These are phyloP conservation scores for Hapsidospora chrysogenum DNA, from an alignment of 495 filamentous ascomycete species.

Conservation along the genomic window DNA sequence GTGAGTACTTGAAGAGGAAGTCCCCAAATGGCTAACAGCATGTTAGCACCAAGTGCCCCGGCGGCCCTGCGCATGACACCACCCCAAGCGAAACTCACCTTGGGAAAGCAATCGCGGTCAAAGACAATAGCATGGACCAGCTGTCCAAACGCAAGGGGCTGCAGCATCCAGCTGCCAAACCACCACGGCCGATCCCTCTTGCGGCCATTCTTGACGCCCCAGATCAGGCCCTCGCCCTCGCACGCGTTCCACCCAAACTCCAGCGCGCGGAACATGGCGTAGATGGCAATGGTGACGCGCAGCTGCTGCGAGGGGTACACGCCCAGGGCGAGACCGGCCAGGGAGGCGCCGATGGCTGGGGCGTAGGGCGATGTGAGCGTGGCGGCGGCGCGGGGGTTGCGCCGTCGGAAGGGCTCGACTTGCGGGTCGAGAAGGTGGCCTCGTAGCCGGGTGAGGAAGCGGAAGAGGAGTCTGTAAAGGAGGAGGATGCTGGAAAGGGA, in stretches of 20 bases:
- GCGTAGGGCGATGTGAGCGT: slow-evolving; percentile 68
- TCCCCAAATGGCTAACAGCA: slow-evolving; percentile 10
- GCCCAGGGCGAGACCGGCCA: slow-evolving; percentile 68
- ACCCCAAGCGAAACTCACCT: slow-evolving; percentile 10
- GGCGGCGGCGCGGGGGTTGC: slow-evolving; percentile 60
- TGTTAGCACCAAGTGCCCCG: background rate
- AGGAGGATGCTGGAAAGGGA: slow-evolving; percentile 73
- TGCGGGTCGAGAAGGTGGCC: slow-evolving; percentile 57
- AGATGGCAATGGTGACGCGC: slow-evolving; percentile 65
- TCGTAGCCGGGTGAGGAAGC: slow-evolving; percentile 73
- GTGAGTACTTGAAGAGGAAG: slow-evolving; percentile 56
- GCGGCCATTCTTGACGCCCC: slow-evolving; percentile 29
- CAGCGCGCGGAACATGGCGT: slow-evolving; percentile 56
- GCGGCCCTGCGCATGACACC: slow-evolving; percentile 22
- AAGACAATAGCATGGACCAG: slow-evolving; percentile 84
- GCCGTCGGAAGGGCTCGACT: slow-evolving; percentile 56
- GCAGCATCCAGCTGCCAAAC: slow-evolving; percentile 94
- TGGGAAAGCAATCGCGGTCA: slow-evolving; percentile 76
- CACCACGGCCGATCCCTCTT: slow-evolving; percentile 48
- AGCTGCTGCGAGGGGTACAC: slow-evolving; percentile 64
- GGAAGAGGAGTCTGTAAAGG: slow-evolving; percentile 74
- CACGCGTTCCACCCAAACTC: slow-evolving; percentile 77
- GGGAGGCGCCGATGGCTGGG: slow-evolving; percentile 71
- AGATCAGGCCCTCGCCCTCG: slow-evolving; percentile 66
- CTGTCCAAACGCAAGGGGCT: slow-evolving; percentile 83